These are phyloP conservation scores for Leishmania lainsoni DNA, from an alignment of 208 protist genomes.

Conservation along the genomic window DNA sequence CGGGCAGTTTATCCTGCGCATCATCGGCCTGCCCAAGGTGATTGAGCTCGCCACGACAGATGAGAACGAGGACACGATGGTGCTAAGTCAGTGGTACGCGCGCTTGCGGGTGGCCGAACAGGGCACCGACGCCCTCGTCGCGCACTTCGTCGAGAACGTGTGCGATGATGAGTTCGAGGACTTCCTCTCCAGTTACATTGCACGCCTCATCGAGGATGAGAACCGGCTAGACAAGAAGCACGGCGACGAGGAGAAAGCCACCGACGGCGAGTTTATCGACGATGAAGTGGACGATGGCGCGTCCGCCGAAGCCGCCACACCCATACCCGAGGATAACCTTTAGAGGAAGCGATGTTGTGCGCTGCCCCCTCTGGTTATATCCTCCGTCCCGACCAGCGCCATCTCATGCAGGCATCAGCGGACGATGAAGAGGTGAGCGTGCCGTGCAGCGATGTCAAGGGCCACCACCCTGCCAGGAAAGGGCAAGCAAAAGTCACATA, in stretches of 20 bases:
- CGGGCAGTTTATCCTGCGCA: slow-evolving; percentile 38
- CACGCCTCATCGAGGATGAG: slow-evolving; percentile 61
- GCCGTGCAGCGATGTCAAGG: background rate
- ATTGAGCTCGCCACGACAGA: slow-evolving; percentile 65
- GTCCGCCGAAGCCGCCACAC: slow-evolving; percentile 1
- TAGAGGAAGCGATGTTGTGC: slow-evolving; percentile 8
- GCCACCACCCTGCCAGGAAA: background rate
- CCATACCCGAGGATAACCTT: slow-evolving; percentile 5
- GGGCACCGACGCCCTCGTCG: slow-evolving; percentile 40
- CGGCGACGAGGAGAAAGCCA: slow-evolving; percentile 5
- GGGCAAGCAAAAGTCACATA: background rate
- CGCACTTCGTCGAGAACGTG: slow-evolving; percentile 62
- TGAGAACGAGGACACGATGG: slow-evolving; percentile 45
- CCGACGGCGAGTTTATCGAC: slow-evolving; percentile 19
- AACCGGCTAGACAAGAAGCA: slow-evolving; percentile 50
- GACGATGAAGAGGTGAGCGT: background rate
- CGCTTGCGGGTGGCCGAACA: slow-evolving; percentile 54
- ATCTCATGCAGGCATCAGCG: background rate
- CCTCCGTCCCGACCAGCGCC: background rate
- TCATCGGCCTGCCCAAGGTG: slow-evolving; percentile 74
- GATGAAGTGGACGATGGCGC: slow-evolving; percentile 5
- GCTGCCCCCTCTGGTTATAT: background rate
- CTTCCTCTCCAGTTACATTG: slow-evolving; percentile 48
- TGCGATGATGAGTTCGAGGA: slow-evolving; percentile 48
- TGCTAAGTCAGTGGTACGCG: slow-evolving; percentile 71